Evolutionary conservation across 2,329 filamentous ascomycete genomes (phyloP).

Genomic region (Pezicula radicicola): DNA sequence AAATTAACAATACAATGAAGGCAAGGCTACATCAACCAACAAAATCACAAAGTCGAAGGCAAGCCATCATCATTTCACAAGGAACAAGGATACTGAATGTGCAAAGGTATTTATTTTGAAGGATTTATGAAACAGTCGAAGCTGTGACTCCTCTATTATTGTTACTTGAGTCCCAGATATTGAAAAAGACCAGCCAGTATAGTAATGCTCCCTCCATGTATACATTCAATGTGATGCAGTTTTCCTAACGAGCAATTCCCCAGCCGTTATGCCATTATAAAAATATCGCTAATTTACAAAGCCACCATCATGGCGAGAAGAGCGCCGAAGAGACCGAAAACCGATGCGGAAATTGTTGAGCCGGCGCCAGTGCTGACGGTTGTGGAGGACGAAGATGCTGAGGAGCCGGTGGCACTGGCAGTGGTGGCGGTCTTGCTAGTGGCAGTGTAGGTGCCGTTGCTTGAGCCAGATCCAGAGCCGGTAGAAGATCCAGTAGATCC

Average conservation of each 20-base stretch:
- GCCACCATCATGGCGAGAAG: slow-evolving; percentile 16
- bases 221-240: too few species aligned
- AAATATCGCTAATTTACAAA: slow-evolving; percentile 18
- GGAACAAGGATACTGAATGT: too few species aligned
- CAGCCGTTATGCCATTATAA: neutral
- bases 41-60: too few species aligned
- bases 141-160: too few species aligned
- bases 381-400: neutral
- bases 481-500: neutral
- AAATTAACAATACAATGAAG: too few species aligned
- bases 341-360: slow-evolving; percentile 13
- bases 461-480: neutral
- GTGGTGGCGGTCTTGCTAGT: neutral
- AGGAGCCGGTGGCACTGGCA: neutral
- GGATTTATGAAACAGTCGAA: too few species aligned
- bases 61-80: too few species aligned
- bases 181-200: too few species aligned
- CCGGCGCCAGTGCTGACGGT: slow-evolving; percentile 4
- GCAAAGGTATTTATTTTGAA: too few species aligned
- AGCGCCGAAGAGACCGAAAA: slow-evolving; percentile 15
- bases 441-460: slow-evolving; percentile 5
- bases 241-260: neutral
- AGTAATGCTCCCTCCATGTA: too few species aligned
- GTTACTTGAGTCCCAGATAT: too few species aligned
- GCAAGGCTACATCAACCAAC: too few species aligned